Evolutionary conservation across 192 early-diverging fungal species (phyloP).

Genomic region (Oehlia diaphana): DNA sequence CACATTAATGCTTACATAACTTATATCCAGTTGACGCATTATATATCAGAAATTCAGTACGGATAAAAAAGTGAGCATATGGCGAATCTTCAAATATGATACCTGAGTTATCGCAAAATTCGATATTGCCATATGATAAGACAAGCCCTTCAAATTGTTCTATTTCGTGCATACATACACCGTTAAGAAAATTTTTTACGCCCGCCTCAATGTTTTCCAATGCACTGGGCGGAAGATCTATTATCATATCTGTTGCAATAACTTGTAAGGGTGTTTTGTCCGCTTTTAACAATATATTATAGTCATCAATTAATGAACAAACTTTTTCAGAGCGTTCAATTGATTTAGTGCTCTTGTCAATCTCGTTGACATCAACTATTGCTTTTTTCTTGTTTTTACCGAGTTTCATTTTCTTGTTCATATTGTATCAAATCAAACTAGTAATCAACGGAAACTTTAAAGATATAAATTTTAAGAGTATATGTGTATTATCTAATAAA

Average conservation of each 20-base stretch:
- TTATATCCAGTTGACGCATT: background rate
- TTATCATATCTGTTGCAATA: background rate
- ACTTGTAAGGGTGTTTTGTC: background rate
- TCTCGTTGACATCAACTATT: too few relatives aligned
- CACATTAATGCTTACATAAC: background rate
- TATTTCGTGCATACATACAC: background rate
- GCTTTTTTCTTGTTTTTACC: too few relatives aligned
- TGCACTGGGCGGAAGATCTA: slow-evolving; percentile 7
- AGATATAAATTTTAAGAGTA: too few relatives aligned
- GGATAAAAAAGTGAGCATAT: background rate
- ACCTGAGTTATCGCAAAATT: background rate
- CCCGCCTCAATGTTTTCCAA: background rate
- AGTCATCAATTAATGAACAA: too few relatives aligned
- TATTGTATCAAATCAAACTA: too few relatives aligned
- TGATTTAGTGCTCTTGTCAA: too few relatives aligned
- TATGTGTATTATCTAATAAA: too few relatives aligned
- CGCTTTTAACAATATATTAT: background rate
- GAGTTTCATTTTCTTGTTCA: too few relatives aligned
- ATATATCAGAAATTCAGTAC: background rate
- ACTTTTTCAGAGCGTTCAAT: too few relatives aligned
- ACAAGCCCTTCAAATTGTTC: slow-evolving; percentile 5
- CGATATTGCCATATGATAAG: background rate
- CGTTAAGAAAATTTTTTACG: background rate
- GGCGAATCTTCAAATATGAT: slow-evolving; percentile 19
- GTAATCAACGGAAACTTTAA: too few relatives aligned